Evolutionary conservation across 192 early-diverging fungal species (phyloP).

Genomic region (Jimgerdemannia lactiflua): DNA sequence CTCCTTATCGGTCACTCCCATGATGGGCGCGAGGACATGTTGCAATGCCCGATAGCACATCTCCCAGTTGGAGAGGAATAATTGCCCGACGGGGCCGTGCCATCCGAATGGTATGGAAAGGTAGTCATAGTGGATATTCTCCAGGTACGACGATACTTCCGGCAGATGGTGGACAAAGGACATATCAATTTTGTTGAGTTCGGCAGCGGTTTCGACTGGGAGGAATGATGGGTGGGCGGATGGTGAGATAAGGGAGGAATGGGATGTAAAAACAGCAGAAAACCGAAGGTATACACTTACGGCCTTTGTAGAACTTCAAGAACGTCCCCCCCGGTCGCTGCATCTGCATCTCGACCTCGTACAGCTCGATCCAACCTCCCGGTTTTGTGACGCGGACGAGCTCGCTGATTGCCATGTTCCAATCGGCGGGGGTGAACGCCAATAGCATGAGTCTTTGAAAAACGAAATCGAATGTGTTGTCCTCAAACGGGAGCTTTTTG

Average conservation of each 20-base stretch:
- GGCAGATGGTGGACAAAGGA: not conserved
- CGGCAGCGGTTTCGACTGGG: not conserved
- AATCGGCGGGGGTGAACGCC: not conserved
- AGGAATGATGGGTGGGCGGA: not conserved
- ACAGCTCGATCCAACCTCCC: not conserved
- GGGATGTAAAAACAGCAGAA: not conserved
- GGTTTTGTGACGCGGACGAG: not conserved
- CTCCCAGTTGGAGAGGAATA: not conserved
- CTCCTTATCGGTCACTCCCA: not conserved
- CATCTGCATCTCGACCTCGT: conserved; percentile 17
- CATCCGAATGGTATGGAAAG: not conserved
- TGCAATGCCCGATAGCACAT: not conserved
- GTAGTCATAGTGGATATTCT: not conserved
- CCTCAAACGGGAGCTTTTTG: not conserved
- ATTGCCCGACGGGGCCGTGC: not conserved
- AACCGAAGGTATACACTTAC: not conserved
- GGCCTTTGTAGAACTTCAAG: not conserved
- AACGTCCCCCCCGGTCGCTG: not conserved
- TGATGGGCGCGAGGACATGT: not conserved
- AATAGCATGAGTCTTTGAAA: not conserved
- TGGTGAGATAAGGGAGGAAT: not conserved
- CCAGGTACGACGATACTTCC: not conserved
- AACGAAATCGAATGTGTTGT: conserved; percentile 1
- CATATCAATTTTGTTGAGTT: not conserved
- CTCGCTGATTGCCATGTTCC: not conserved